Evolutionary conservation across 257 asterid species (phyloP), one percentile per base, ranked within the genome.

Genomic region (Oldenlandia corymbosa): DNA sequence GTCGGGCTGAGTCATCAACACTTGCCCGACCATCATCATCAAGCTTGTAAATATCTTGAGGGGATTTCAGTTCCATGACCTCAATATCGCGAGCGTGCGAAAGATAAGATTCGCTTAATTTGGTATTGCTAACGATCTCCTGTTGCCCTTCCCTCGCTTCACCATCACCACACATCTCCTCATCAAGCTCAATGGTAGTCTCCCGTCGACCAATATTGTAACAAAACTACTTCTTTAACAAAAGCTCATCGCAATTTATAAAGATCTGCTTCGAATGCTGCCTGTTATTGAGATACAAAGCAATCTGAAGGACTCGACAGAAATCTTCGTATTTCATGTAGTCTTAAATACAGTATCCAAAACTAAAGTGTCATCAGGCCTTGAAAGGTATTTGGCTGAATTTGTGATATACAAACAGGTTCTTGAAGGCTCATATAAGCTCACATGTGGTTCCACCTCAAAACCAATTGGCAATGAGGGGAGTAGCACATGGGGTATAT

Each of bases 31-130:
- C 6, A 34, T 34, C 39, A 34, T n/a, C n/a, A n/a, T n/a, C n/a
- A n/a, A 88, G 96, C 95, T 93, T 93, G 83, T 90, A 93, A 48
- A 93, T 87, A 64, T 93, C 99, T 46, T 90, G 97, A 3, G 97
- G 99, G 67, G 96, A 85, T 79, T 90, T 93, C 52, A 97, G 85
- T 78, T 93, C 99, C 97, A 90, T 93, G 64, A 93, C 99, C 76
- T 90, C 99, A 52, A 93, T 85, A 78, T 93, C 99, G 48, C 99
- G 96, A 64, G 97, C 99, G 76, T 90, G 96, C 23, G 97, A 79
- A 68, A 93, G 96, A 78, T 80, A 93, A 48, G 97, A 96, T 76
- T 93, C 97, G 76, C 73, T 93, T 78, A 90, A 70, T 80, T 90
- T 89, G 16, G 82, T 26, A 70, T 87, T 93, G 74, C 84, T 85